Evolutionary conservation across 805 yeast species (phyloP), one percentile per base, ranked within the genome.

Genomic region (Saturnispora serradocipensis): DNA sequence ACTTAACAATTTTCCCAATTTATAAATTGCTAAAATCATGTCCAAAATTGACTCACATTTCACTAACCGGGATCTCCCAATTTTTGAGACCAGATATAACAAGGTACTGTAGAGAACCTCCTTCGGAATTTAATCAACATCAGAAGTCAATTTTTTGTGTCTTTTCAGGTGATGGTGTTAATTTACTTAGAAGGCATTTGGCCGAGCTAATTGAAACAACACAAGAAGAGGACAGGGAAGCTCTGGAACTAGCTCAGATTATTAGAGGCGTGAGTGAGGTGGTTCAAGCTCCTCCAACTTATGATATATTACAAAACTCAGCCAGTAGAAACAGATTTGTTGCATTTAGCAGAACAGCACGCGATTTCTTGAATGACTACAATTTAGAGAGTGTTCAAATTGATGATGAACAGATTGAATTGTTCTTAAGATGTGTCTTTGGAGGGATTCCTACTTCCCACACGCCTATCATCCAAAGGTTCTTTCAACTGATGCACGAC

Each of bases 121-220:
- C 99, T 4, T 80, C 86, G 11, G 97, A 89, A 60, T 90, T 93
- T 65, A 89, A 84, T 49, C 87, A 83, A 51, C 84, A 84, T 60
- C 99, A 93, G 66, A 83, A 83, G 57, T 77, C 82, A 22, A 75
- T 86, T 46, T 91, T 93, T 62, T 91, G 98, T 70, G 99, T 91
- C 11, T 93, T 89, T 63, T 83, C 91, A 34, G 98, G 98, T 1
- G 80, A 78, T 54, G 97, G 97, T 8, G 96, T 93, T 16, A 77
- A 73, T 46, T 79, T 80, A 54, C 73, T 91, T 56, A 77, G 97
- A 56, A 81, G 78, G 40, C 83, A 85, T 63, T 73, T 91, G 45
- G 81, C 58, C 16, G 60, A 60, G 43, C 52, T 65, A 34, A 64
- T 64, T 50, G 67, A 65, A 57, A 56, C 64, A 10, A 65, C 68